Evolutionary conservation across 2,329 filamentous ascomycete genomes (phyloP).

Genomic region (Xylariaceae sp.): DNA sequence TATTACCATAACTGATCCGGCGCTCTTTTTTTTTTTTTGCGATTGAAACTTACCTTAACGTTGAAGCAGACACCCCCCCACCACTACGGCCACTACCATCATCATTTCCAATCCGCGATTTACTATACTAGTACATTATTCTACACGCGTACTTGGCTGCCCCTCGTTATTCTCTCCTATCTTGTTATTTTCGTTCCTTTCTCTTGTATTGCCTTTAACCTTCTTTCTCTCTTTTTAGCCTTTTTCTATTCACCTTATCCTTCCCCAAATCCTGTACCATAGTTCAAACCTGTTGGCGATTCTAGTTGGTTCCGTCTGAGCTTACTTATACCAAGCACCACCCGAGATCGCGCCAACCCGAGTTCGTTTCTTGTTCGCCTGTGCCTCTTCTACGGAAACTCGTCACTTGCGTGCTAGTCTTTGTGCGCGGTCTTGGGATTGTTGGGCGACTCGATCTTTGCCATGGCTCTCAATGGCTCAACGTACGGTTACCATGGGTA

Average conservation of each 20-base stretch:
- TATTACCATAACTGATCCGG: neutral
- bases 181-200: conserved; percentile 6
- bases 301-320: too few relatives aligned
- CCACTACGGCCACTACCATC: conserved; percentile 25
- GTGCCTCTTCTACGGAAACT: neutral
- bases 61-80: conserved; percentile 17
- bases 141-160: conserved; percentile 23
- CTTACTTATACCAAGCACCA: neutral
- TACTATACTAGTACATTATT: conserved; percentile 13
- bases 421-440: conserved; percentile 17
- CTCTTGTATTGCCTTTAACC: conserved; percentile 6
- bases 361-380: neutral
- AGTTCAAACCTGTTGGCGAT: neutral
- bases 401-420: conserved; percentile 10
- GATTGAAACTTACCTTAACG: conserved; percentile 23
- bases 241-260: neutral
- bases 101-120: conserved; percentile 23
- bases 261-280: neutral
- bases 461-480: conserved; percentile 29
- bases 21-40: conserved; percentile 22
- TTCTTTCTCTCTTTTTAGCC: conserved; percentile 1
- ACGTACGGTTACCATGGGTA: conserved; percentile 25
- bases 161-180: conserved; percentile 18
- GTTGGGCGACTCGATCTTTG: conserved; percentile 17
- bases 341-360: neutral